These are phyloP conservation scores for Xylariaceae sp. DNA, from an alignment of 2,329 filamentous ascomycete genomes.

Conservation along the genomic window DNA sequence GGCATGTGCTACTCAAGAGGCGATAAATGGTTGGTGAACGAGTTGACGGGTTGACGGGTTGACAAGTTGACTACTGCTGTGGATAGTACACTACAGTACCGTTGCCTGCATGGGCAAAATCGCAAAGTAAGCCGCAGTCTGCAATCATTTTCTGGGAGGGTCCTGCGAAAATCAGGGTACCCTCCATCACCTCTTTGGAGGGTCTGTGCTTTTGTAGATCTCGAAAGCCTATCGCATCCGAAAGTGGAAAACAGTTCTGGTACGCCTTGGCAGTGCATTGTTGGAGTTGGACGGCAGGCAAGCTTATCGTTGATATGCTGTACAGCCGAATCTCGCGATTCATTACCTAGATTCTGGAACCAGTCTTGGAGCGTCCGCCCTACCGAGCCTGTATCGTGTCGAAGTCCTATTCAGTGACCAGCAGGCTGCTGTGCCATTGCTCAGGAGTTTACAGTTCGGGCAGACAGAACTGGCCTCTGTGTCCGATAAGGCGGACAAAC, in stretches of 20 bases:
- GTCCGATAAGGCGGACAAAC: slow-evolving; percentile 3
- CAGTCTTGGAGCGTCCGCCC: slow-evolving; percentile 4
- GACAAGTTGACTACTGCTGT: background rate
- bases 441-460: background rate
- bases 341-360: slow-evolving; percentile 1
- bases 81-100: too few relatives aligned
- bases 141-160: background rate
- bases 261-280: slow-evolving; percentile 1
- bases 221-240: background rate
- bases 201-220: slow-evolving; percentile 11
- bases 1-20: too few relatives aligned
- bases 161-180: slow-evolving; percentile 16
- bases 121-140: background rate
- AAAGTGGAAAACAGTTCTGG: background rate
- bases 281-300: slow-evolving; percentile 9
- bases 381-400: background rate
- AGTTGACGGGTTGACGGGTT: too few relatives aligned
- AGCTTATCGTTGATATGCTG: background rate
- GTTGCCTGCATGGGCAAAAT: too few relatives aligned
- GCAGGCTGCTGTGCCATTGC: background rate
- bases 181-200: background rate
- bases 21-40: too few relatives aligned
- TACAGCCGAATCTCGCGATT: slow-evolving; percentile 12
- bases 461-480: background rate
- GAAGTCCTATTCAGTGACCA: slow-evolving; percentile 2